Base-by-base conservation (phyloP, 108 stramenopile species). In the Cyclotella kingstonii region DNA sequence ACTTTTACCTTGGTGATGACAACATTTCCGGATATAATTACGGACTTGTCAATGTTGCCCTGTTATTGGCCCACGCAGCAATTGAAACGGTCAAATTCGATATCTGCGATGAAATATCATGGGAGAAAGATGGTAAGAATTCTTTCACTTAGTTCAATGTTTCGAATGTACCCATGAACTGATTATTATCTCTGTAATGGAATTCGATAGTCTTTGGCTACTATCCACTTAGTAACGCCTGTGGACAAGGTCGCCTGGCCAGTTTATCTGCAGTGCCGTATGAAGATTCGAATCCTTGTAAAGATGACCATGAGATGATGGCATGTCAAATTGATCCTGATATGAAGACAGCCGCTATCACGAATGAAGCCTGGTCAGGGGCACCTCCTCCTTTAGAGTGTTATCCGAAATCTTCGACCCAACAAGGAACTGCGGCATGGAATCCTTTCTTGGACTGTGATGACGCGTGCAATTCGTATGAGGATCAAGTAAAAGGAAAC, bases 351-450 rank as follows among this genome's bases (percentile, higher is more conserved):
- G 43, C 14, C 23, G 75, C 75, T 15, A 28, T 43, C 25, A 59
- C 64, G 1, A 50, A 53, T 9, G 51, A 33, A 18, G 46, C 18
- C 3, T 73, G 56, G 57, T 54, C 9, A 12, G 73, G 73, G 4
- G 49, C 63, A 17, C 75, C 69, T 26, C 69, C 69, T 35, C 75
- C 75, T 15, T 38, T 76, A 0, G 49, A 70, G 50, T 76, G 75
- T 43, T 64, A 44, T 26, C 68, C 75, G 12, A 61, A 44, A 17
- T 40, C 72, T 22, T 34, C 44, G 9, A 27, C 33, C 23, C 1
- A 49, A 43, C 19, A 22, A 14, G 41, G n/a, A n/a, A 73, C 73
- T 17, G 73, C 64, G 21, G 57, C 59, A 7, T 73, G 73, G 73
- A 34, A 73, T 38, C 51, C 73, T 44, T 53, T 30, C n/a, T 46